These are phyloP conservation scores for Paecilomyces sp. DNA, from an alignment of 2,329 filamentous ascomycete genomes.

Conservation along the genomic window DNA sequence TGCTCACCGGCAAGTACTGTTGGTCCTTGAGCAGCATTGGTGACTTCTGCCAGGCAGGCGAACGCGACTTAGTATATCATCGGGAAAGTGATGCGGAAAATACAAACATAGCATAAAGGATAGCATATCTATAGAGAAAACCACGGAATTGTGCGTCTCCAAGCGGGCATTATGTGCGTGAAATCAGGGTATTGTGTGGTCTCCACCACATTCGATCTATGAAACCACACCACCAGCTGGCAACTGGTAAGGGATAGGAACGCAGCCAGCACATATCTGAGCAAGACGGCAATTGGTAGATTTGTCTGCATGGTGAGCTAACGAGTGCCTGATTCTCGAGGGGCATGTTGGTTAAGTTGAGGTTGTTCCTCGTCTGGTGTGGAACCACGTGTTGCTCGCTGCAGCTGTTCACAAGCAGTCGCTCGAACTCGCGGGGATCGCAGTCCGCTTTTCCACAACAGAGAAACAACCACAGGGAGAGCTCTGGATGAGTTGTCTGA, in stretches of 20 bases:
- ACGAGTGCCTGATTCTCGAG: background rate
- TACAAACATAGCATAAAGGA: background rate
- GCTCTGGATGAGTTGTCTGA: background rate
- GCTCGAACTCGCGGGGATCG: constrained; percentile 1
- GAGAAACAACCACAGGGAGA: background rate
- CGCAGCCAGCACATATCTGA: background rate
- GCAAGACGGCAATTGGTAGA: background rate
- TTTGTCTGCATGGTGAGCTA: background rate
- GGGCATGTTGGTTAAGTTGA: background rate
- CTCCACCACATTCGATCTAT: background rate
- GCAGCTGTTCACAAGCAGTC: background rate
- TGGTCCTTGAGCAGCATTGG: background rate
- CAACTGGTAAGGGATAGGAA: background rate
- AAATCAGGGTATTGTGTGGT: background rate
- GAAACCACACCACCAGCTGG: background rate
- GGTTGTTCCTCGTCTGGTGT: constrained; percentile 5
- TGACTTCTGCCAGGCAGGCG: background rate
- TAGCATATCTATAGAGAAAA: background rate
- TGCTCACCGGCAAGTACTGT: constrained; percentile 5
- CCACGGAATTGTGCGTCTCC: background rate
- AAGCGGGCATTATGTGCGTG: background rate
- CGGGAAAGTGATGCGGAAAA: background rate
- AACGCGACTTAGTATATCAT: background rate
- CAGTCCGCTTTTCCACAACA: constrained; percentile 7
- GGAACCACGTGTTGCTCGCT: constrained; percentile 4